phyloP scores from a whole-genome alignment of 257 asterid genomes.

The Nicotiana otophora region DNA sequence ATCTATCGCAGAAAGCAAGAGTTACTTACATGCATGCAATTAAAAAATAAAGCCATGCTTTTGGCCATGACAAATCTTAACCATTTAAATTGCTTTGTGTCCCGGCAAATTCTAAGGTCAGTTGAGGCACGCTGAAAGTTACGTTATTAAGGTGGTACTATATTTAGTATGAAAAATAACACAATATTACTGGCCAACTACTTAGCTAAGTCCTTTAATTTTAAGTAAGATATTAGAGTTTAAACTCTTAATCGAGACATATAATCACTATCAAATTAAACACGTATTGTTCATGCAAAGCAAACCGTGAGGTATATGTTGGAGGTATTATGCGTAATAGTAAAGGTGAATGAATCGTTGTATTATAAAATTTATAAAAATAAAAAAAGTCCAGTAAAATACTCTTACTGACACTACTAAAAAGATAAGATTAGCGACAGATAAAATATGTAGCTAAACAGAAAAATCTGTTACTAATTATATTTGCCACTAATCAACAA shows the following conservation, averaged over 20 bases:
- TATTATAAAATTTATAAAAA: too few species aligned
- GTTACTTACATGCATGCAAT: slow-evolving; percentile 11
- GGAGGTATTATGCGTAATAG: neutral
- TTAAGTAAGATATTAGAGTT: neutral
- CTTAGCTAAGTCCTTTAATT: neutral
- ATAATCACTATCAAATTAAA: neutral
- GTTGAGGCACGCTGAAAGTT: slow-evolving; percentile 20
- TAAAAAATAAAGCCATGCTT: slow-evolving; percentile 38
- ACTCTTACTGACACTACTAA: too few species aligned
- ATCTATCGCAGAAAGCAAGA: slow-evolving; percentile 29
- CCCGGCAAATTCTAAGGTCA: slow-evolving; percentile 49
- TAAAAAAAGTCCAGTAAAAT: too few species aligned
- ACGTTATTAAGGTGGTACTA: neutral
- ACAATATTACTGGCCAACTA: neutral
- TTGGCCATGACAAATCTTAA: slow-evolving; percentile 28
- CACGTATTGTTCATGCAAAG: neutral
- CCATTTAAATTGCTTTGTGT: slow-evolving; percentile 24
- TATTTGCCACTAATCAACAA: too few species aligned
- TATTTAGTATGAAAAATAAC: neutral
- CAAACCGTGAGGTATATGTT: neutral
- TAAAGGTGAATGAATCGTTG: neutral
- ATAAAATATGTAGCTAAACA: too few species aligned
- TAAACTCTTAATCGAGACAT: neutral
- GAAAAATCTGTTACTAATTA: too few species aligned
- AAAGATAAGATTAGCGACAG: too few species aligned